Conservation (phyloP, 1,284 basidiomycete species). For the Cerioporus squamosus region DNA sequence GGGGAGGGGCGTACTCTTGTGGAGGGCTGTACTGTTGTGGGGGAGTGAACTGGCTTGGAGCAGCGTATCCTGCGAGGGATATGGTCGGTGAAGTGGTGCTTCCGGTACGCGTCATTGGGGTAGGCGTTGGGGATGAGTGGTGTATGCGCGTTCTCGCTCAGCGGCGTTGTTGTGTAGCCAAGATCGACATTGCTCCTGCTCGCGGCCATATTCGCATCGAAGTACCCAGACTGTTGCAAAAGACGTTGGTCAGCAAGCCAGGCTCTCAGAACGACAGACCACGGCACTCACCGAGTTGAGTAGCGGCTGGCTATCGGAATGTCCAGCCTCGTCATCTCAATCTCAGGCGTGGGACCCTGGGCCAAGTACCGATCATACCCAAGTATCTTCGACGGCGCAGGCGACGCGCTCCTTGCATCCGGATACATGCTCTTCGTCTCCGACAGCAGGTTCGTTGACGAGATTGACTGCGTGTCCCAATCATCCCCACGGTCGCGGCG, state of each 20-base stretch:
- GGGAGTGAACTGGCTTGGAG: conserved; percentile 17
- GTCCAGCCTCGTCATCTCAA: conserved; percentile 61
- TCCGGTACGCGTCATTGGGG: conserved; percentile 30
- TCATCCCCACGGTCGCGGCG: conserved; percentile 81
- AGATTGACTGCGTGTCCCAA: conserved; percentile 76
- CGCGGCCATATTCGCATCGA: conserved; percentile 27
- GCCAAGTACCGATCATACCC: conserved; percentile 62
- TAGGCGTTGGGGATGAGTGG: conserved; percentile 26
- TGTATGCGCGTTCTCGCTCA: conserved; percentile 13
- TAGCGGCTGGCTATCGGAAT: conserved; percentile 52
- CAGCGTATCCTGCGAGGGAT: conserved; percentile 27
- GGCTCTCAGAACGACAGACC: not conserved
- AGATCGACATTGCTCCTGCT: conserved; percentile 31
- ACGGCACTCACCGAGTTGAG: conserved; percentile 36
- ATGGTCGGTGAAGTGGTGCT: conserved; percentile 35
- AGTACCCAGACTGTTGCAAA: conserved; percentile 32
- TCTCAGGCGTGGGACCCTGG: conserved; percentile 47
- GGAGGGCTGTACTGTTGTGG: conserved; percentile 33
- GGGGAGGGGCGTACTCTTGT: conserved; percentile 7
- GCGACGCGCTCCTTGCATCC: conserved; percentile 46
- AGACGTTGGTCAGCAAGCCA: not conserved
- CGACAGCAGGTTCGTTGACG: conserved; percentile 59
- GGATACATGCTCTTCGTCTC: conserved; percentile 49
- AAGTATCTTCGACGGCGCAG: conserved; percentile 41
- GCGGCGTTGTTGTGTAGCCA: conserved; percentile 19